Evolutionary conservation across 108 stramenopile species (phyloP), one percentile per base, ranked within the genome.

Genomic region (Nitzschia sp.): DNA sequence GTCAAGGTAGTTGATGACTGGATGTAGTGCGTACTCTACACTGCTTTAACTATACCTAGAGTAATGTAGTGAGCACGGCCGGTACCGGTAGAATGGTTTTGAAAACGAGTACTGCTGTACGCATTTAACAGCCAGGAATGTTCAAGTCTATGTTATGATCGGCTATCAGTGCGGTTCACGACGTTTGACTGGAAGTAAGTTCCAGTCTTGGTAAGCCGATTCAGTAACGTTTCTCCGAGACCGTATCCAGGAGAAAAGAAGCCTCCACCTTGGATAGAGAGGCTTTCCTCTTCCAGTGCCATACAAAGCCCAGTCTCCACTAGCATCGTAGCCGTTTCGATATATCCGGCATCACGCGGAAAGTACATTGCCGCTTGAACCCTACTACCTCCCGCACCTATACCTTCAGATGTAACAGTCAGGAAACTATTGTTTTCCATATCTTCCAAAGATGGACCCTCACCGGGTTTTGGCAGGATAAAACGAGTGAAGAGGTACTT

Each of bases 271-370:
- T 33, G 26, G 2, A n/a, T 35, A 21, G 66, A 71, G 19, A 77
- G 46, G 3, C 34, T 30, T 17, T 64, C 55, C 1, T 47, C 30
- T 57, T 62, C 19, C 0, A 58, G 68, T 8, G 88, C 86, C 66
- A 96, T 51, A 38, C 77, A 78, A 0, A 96, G 69, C 2, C 87
- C 91, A 29, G 80, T 69, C 67, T 96, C 95, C 2, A 85, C 81
- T 53, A 94, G 31, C 90, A 94, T 94, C 17, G 85, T 61, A 25
- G 91, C 85, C 19, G 92, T 92, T 59, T 86, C 83, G 34, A 78
- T 65, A 58, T 88, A 93, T 8, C 90, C 92, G 29, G 81, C 75
- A 63, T 92, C 89, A 26, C 74, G 64, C 17, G 73, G 63, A 60
- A 84, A 91, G 60, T 88, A 86, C 66, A 91, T 71, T 11, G 61